Evolutionary conservation across 129 eudicot species (phyloP), one percentile per base, ranked within the genome.

Genomic region (Oenanthe sinensis): DNA sequence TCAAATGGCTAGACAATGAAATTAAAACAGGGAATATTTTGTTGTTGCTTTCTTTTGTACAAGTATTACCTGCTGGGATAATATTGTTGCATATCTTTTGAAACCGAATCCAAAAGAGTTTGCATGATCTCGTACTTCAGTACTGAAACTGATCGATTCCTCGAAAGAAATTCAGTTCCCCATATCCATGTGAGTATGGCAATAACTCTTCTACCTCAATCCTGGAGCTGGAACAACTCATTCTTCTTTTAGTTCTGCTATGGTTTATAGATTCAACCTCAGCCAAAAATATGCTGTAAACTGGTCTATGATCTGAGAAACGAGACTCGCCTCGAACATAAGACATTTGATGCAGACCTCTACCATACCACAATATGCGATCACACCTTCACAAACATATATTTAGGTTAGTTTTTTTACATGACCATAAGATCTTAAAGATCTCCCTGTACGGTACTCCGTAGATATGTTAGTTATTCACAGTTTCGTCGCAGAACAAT

Each of bases 291-390:
- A 89, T 44, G 80, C 96, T 80, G 80, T 85, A 93, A 33, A 90
- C 97, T 7, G 97, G 97, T 78, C 96, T 85, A 79, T 92, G 97
- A 88, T 92, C 97, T 20, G 97, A 92, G 87, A 92, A 92, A 62
- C 93, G 86, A 3, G 96, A 90, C 78, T 92, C 97, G 47, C 97
- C 96, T 48, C 97, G 90, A 67, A 88, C 91, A 67, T 92, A 92
- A 4, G 96, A 93, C 71, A 88, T 73, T 81, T 93, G 98, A 44
- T 84, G 85, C 17, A 93, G 85, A 72, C 98, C 98, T 55, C 81
- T 84, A 36, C 98, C 98, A 60, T 83, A 82, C 98, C 98, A 93
- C 81, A 93, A 86, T 84, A 93, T 93, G 22, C 98, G 93, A 85
- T 93, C 98, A 75, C 98, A 93, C 98, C 98, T 93, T 79, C 76